A percentile compares a stretch with the other conserved stretches of the same genome.
These are phyloP conservation scores for Colletotrichum agaves DNA, from an alignment of 2,329 filamentous ascomycete species.

Conservation along the genomic window DNA sequence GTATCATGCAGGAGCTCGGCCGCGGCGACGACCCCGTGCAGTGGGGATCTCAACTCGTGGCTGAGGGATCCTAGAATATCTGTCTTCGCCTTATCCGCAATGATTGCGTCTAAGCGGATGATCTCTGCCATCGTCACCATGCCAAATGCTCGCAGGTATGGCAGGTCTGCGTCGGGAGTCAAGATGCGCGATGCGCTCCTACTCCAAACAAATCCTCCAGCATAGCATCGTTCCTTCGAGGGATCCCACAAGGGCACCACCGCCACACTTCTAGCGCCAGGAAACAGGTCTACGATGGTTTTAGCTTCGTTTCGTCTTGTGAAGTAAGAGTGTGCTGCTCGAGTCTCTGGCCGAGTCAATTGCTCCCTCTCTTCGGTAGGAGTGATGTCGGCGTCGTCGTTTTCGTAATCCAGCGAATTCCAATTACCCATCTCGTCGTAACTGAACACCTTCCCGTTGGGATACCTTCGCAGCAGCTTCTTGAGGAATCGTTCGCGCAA, in stretches of 20 bases:
- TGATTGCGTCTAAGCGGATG: slow-evolving; percentile 52
- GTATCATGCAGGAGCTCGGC: slow-evolving; percentile 62
- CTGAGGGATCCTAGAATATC: slow-evolving; percentile 67
- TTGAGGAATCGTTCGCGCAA: slow-evolving; percentile 54
- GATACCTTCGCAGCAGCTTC: slow-evolving; percentile 56
- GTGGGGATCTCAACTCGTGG: slow-evolving; percentile 66
- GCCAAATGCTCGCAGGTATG: slow-evolving; percentile 58
- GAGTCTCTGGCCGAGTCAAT: background rate
- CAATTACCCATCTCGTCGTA: slow-evolving; percentile 52
- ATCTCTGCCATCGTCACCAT: slow-evolving; percentile 67
- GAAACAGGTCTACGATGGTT: slow-evolving; percentile 51
- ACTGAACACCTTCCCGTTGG: slow-evolving; percentile 59
- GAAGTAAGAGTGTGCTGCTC: slow-evolving; percentile 23
- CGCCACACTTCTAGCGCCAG: slow-evolving; percentile 49
- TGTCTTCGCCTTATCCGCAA: slow-evolving; percentile 57
- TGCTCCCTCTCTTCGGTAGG: slow-evolving; percentile 32
- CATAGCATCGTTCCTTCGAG: slow-evolving; percentile 49
- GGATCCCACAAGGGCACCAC: slow-evolving; percentile 52
- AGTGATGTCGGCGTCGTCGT: slow-evolving; percentile 22
- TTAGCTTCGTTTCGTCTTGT: slow-evolving; percentile 44
- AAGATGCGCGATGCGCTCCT: slow-evolving; percentile 44
- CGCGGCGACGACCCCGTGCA: slow-evolving; percentile 66
- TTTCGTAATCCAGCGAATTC: slow-evolving; percentile 44
- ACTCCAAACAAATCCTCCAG: slow-evolving; percentile 54
- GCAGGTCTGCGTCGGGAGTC: slow-evolving; percentile 41